These are phyloP conservation scores for Exserohilum turcica DNA, from an alignment of 2,329 filamentous ascomycete species.

Conservation along the genomic window DNA sequence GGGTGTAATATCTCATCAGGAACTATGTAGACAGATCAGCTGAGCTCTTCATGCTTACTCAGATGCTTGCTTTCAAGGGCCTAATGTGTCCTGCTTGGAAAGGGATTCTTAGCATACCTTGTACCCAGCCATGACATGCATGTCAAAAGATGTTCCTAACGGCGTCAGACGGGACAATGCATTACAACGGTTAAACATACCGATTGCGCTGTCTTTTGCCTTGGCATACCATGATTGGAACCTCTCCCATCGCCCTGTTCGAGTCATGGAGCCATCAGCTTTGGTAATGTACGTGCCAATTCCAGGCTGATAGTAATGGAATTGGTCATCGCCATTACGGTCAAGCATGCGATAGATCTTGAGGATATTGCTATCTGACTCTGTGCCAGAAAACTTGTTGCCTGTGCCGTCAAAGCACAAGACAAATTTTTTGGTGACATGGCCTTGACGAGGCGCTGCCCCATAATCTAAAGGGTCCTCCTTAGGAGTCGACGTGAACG, in stretches of 20 bases:
- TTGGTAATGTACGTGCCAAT: slow-evolving; percentile 74
- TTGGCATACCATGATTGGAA: slow-evolving; percentile 71
- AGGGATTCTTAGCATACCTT: slow-evolving; percentile 62
- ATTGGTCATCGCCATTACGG: slow-evolving; percentile 64
- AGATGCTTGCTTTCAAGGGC: background rate
- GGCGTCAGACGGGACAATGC: slow-evolving; percentile 2
- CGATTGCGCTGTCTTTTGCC: slow-evolving; percentile 76
- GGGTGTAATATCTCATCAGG: slow-evolving; percentile 56
- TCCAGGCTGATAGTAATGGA: slow-evolving; percentile 54
- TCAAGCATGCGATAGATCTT: slow-evolving; percentile 75
- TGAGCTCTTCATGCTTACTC: background rate
- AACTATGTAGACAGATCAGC: slow-evolving; percentile 37
- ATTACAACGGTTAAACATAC: slow-evolving; percentile 9
- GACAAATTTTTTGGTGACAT: slow-evolving; percentile 63
- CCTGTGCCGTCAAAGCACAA: slow-evolving; percentile 54
- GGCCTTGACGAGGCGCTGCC: slow-evolving; percentile 15
- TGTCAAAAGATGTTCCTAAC: slow-evolving; percentile 73
- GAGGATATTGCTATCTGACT: slow-evolving; percentile 57
- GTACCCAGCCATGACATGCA: slow-evolving; percentile 84
- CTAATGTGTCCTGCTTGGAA: background rate
- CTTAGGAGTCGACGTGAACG: slow-evolving; percentile 6
- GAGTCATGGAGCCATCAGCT: slow-evolving; percentile 56
- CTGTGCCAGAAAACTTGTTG: slow-evolving; percentile 50
- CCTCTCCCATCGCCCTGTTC: slow-evolving; percentile 61
- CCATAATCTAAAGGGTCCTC: slow-evolving; percentile 21